A percentile compares a stretch with the other conserved stretches of the same genome.
phyloP scores from a whole-genome alignment of 2,329 filamentous ascomycete species.

The Fusarium dimerum region DNA sequence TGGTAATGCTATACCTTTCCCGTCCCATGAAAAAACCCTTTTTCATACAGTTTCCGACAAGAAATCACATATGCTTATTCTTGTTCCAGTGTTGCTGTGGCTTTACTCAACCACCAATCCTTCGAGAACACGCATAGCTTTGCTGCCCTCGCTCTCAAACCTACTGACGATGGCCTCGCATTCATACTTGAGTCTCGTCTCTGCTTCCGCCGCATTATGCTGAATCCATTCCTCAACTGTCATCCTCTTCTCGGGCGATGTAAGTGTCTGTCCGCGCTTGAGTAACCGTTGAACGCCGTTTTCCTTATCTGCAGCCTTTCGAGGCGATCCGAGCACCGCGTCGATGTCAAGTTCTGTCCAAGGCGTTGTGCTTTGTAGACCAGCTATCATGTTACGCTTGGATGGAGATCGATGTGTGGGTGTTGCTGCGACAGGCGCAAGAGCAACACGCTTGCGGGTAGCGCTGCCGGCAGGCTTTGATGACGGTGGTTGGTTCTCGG shows the following conservation, averaged over 20 bases:
- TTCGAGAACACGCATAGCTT: slow-evolving; percentile 77
- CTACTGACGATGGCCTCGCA: slow-evolving; percentile 80
- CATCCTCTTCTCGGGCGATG: slow-evolving; percentile 81
- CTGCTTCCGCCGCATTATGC: slow-evolving; percentile 76
- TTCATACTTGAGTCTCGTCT: slow-evolving; percentile 75
- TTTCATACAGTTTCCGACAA: not conserved
- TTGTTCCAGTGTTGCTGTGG: slow-evolving; percentile 1
- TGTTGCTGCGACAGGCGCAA: slow-evolving; percentile 49
- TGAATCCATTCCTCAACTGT: slow-evolving; percentile 92
- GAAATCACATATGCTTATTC: not conserved
- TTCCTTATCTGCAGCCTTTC: slow-evolving; percentile 50
- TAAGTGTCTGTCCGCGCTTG: slow-evolving; percentile 61
- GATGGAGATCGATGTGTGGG: slow-evolving; percentile 59
- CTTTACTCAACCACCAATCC: slow-evolving; percentile 60
- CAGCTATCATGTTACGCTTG: slow-evolving; percentile 58
- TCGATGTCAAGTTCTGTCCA: slow-evolving; percentile 83
- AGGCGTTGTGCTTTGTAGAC: slow-evolving; percentile 56
- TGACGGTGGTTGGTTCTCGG: slow-evolving; percentile 77
- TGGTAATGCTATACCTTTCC: not conserved
- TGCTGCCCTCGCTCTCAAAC: slow-evolving; percentile 81
- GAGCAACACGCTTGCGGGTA: slow-evolving; percentile 47
- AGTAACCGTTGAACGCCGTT: slow-evolving; percentile 53
- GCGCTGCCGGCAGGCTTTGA: slow-evolving; percentile 55
- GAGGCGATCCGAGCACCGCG: slow-evolving; percentile 57
- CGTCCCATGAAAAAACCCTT: not conserved